Base-by-base conservation (phyloP, 495 filamentous ascomycete genomes). In the Penicillium antarcticum region DNA sequence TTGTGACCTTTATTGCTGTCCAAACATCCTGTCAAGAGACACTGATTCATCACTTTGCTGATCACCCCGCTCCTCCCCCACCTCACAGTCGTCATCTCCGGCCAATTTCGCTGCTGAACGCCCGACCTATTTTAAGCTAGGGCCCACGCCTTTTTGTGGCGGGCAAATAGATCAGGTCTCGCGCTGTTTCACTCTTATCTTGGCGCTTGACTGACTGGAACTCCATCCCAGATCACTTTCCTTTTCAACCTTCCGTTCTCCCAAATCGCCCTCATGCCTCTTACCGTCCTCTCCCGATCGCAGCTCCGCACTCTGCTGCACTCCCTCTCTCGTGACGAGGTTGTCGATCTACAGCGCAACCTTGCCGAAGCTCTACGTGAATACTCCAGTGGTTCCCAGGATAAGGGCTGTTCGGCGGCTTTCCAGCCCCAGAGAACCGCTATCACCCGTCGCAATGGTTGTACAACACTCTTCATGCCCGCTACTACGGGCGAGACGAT, bases 391-490 rank as follows among this genome's bases (percentile, higher is more conserved):
- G 82, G 82, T 4, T 84, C 78, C 1, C 77, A 84, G 51, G 73
- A 78, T 43, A 68, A 73, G 65, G 77, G 75, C 37, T 86, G 81
- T 51, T 78, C 78, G 36, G 74, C 81, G 3, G 74, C 78, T 24
- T 86, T 88, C 48, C 90, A 96, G 61, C 92, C 92, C 0, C 81
- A 83, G 47, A 81, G 92, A 40, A 87, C 87, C 0, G 79, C 84
- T 0, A 80, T 92, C 40, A 80, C 82, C 37, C 79, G 79, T 26
- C 76, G 71, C 17, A 86, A 89, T 73, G 87, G 89, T 33, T 81
- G 83, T 36, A 95, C 88, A 3, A 96, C 88, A 0, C 75, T 97
- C 26, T 94, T 96, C 66, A 98, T 97, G 94, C 94, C 94, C 4
- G 88, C 88, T 2, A 81, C 71, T 46, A 81, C 76, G 13, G 76